Percentiles rank a stretch among this genome's conserved stretches.
Conservation (phyloP, 2,329 filamentous ascomycete species). For the Cladophialophora chaetospira region DNA sequence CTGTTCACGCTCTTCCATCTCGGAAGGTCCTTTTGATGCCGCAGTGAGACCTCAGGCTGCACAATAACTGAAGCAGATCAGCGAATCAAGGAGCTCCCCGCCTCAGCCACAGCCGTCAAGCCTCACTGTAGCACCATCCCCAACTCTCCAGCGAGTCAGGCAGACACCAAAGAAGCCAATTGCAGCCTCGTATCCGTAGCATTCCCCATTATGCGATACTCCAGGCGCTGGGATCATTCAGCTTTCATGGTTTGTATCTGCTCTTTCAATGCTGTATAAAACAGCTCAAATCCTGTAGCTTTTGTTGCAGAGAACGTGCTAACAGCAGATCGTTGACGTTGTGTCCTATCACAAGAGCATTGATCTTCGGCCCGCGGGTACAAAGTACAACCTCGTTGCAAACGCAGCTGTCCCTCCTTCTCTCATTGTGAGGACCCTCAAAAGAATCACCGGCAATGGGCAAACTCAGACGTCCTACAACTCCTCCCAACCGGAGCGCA, state of each 20-base stretch:
- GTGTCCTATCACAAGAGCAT: too few species aligned
- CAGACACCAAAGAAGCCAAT: conserved; percentile 25
- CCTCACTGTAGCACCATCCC: not conserved
- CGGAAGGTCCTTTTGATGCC: not conserved
- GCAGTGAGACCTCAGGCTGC: too few species aligned
- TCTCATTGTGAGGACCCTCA: not conserved
- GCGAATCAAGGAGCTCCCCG: not conserved
- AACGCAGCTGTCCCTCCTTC: too few species aligned
- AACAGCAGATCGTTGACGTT: not conserved
- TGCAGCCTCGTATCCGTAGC: conserved; percentile 14
- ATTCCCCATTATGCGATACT: not conserved
- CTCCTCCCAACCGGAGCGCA: conserved; percentile 7
- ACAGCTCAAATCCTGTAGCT: too few species aligned
- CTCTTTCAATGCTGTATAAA: not conserved
- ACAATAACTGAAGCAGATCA: not conserved
- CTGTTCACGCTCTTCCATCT: not conserved
- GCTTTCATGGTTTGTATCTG: not conserved
- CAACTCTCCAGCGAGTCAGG: not conserved
- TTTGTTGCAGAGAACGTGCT: too few species aligned
- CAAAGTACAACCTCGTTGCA: too few species aligned
- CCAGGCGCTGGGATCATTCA: not conserved
- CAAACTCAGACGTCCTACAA: conserved; percentile 18
- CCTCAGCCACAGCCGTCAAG: not conserved
- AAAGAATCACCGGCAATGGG: conserved; percentile 15
- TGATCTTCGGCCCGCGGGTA: too few species aligned